Percentiles rank a stretch among this genome's conserved stretches.
Evolutionary conservation across 148 eudicot species (phyloP).

Genomic region (Pharnaceum exiguum): DNA sequence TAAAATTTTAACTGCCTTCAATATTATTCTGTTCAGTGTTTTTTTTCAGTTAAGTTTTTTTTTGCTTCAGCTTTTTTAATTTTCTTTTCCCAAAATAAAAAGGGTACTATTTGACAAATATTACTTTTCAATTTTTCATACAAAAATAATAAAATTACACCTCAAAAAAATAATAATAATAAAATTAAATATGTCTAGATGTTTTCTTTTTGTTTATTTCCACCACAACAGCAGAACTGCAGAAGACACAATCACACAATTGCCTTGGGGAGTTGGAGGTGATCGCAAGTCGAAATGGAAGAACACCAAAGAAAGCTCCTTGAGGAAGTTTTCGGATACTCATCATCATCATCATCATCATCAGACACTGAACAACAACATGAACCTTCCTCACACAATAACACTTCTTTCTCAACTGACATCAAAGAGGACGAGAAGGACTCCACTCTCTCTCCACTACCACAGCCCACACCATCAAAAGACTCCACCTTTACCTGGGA

Average conservation of each 20-base stretch:
- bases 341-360: conserved; percentile 53
- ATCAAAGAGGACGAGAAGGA: conserved; percentile 10
- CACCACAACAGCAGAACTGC: background rate
- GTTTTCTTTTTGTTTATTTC: too few species aligned
- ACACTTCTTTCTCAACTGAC: background rate
- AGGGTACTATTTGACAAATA: too few species aligned
- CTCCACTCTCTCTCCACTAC: background rate
- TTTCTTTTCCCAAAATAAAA: too few species aligned
- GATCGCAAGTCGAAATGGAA: conserved; percentile 20
- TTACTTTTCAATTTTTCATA: too few species aligned
- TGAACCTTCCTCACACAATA: background rate
- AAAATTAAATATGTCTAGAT: too few species aligned
- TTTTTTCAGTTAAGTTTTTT: too few species aligned
- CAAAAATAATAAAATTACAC: too few species aligned
- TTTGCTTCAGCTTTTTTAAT: too few species aligned
- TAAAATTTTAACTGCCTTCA: too few species aligned
- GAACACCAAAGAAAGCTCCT: conserved; percentile 27
- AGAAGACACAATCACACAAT: background rate
- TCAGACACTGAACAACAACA: conserved; percentile 26
- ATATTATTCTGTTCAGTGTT: too few species aligned
- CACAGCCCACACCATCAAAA: too few species aligned
- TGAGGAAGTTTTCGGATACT: conserved; percentile 64
- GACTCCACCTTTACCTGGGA: conserved; percentile 42
- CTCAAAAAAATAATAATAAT: too few species aligned
- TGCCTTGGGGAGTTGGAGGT: background rate